Evolutionary conservation across 345 rosid species (phyloP).

Genomic region (Populus simonii): DNA sequence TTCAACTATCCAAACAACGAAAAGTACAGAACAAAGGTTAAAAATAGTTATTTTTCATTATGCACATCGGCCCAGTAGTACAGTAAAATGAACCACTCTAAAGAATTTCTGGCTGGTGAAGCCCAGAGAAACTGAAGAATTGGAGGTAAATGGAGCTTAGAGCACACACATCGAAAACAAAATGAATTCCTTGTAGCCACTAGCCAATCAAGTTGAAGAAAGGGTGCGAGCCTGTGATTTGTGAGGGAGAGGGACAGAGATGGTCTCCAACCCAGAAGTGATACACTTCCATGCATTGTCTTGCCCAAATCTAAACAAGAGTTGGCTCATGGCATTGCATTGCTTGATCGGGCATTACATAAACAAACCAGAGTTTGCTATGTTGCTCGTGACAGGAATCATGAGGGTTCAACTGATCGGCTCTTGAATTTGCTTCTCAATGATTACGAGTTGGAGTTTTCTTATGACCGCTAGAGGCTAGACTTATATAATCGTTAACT

Average conservation of each 20-base stretch:
- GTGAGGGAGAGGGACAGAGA: neutral
- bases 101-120: no score
- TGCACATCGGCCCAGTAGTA: neutral
- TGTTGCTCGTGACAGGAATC: neutral
- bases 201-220: neutral
- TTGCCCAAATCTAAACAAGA: neutral
- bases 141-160: neutral
- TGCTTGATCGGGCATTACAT: neutral
- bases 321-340: neutral
- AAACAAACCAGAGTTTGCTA: neutral
- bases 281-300: neutral
- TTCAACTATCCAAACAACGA: neutral
- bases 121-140: neutral
- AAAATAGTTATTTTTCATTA: neutral
- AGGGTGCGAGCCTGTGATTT: neutral
- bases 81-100: neutral
- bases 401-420: no score
- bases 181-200: neutral
- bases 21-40: neutral
- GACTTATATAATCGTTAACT: no score
- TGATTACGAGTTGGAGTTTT: accelerated
- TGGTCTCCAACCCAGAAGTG: no score
- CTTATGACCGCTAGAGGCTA: accelerated
- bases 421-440: accelerated
- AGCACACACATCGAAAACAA: no score